Percentiles rank a stretch among this genome's conserved stretches.
Conservation (phyloP, 139 green algal genomes). For the Micromonas commoda region DNA sequence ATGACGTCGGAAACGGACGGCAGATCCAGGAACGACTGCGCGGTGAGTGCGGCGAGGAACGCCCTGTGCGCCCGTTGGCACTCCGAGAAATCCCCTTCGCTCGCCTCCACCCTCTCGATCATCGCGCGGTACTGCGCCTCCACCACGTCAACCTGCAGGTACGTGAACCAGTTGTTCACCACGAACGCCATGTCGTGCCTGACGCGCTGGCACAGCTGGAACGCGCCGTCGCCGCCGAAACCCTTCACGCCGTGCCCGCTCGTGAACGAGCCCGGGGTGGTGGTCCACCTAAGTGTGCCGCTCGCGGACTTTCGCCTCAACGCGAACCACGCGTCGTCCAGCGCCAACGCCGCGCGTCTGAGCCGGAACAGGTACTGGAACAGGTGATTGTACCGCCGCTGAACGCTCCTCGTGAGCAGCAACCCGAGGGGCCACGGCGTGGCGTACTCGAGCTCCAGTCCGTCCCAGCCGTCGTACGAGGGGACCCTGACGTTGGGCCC, state of each 20-base stretch:
- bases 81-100: conserved; percentile 6
- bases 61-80: not conserved
- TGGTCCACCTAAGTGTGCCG: not conserved
- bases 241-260: no score
- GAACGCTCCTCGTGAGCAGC: conserved; percentile 54
- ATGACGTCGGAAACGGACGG: not conserved
- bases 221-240: not conserved
- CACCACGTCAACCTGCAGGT: conserved; percentile 17
- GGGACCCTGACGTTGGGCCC: conserved; percentile 36
- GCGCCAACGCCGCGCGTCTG: not conserved
- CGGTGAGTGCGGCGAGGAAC: not conserved
- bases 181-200: not conserved
- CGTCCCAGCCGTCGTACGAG: conserved; percentile 67
- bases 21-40: conserved; percentile 15
- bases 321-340: not conserved
- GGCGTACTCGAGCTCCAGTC: conserved; percentile 55
- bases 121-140: not conserved
- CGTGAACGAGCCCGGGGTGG: no score
- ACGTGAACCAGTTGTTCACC: conserved; percentile 1
- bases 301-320: not conserved
- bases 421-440: conserved; percentile 76
- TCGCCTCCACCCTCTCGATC: not conserved
- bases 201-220: not conserved
- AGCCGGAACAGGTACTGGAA: conserved; percentile 23
- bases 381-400: conserved; percentile 9